Base-by-base conservation (phyloP, 495 filamentous ascomycete species). In the Neurospora sp. region DNA sequence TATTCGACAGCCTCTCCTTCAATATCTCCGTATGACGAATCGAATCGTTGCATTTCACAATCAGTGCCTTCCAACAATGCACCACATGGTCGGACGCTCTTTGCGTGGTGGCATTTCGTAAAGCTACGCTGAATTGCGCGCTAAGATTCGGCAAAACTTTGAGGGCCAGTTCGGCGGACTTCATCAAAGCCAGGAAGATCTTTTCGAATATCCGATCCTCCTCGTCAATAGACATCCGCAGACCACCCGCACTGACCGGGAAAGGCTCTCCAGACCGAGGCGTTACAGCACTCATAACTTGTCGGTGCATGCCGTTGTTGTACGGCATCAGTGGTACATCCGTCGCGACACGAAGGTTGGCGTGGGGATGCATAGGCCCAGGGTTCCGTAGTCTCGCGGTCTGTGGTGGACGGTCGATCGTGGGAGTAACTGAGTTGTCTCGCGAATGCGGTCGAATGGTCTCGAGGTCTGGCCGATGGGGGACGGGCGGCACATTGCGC, bases 181-280 rank as follows among this genome's bases (percentile, higher is more conserved):
- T 85, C 20, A 87, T 87, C 22, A 97, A 86, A 59, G 89, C 89
- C 61, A 91, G 77, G 82, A 90, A 96, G 47, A 97, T 92, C 75
- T 83, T 89, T 71, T 96, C 93, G 76, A 97, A 97, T 4, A 89
- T 85, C 35, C 89, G 87, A 75, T 95, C 93, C 75, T 94, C 91
- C 69, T 92, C 90, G 72, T 93, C 83, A 27, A 75, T 75, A 40
- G 80, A 79, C 20, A 85, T 77, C 69, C 83, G 81, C 3, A 81
- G 78, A 6, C 78, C 82, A 68, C 74, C 80, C 20, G 77, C 80
- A 37, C 89, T 86, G 0, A 89, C 87, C 42, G 86, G 84, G 77
- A 95, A 96, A 0, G 92, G 90, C 75, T 95, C 93, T 8, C 90
- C 91, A 12, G 93, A 96, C 20, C 92, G 87, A 69, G 93, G 93